phyloP scores from a whole-genome alignment of 2,329 filamentous ascomycete species.

The Aspergillus eucalypticola region DNA sequence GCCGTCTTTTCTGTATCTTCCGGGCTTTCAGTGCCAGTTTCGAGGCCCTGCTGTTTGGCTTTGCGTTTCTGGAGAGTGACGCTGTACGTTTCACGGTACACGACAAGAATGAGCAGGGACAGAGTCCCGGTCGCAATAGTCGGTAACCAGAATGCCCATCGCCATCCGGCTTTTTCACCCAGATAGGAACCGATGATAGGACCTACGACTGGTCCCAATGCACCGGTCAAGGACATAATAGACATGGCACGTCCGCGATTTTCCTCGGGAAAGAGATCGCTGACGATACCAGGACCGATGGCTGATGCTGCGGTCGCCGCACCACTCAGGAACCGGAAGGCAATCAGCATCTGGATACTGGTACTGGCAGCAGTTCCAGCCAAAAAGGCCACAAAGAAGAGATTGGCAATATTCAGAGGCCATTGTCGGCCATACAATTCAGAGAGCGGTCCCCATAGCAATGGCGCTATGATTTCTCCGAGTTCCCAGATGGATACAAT shows the following conservation, averaged over 20 bases:
- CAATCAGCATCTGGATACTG: slow-evolving; percentile 6
- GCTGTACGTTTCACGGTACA: slow-evolving; percentile 8
- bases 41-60: background rate
- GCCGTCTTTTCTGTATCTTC: background rate
- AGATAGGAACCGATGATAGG: slow-evolving; percentile 6
- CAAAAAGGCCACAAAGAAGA: slow-evolving; percentile 15
- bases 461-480: slow-evolving; percentile 12
- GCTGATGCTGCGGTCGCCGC: slow-evolving; percentile 6
- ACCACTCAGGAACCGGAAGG: slow-evolving; percentile 15
- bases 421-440: slow-evolving; percentile 13
- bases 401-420: slow-evolving; percentile 15
- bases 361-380: slow-evolving; percentile 12
- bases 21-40: background rate
- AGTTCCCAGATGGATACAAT: slow-evolving; percentile 11
- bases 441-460: slow-evolving; percentile 14
- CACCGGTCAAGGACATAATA: background rate
- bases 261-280: background rate
- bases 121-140: background rate
- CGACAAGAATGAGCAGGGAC: background rate
- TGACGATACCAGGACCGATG: background rate
- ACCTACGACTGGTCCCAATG: slow-evolving; percentile 2
- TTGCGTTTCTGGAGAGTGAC: slow-evolving; percentile 1
- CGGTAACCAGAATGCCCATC: slow-evolving; percentile 10
- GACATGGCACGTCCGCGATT: slow-evolving; percentile 6
- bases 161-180: slow-evolving; percentile 1